Base-by-base conservation (phyloP, 1,284 basidiomycete genomes). In the Blastosporella zonata region DNA sequence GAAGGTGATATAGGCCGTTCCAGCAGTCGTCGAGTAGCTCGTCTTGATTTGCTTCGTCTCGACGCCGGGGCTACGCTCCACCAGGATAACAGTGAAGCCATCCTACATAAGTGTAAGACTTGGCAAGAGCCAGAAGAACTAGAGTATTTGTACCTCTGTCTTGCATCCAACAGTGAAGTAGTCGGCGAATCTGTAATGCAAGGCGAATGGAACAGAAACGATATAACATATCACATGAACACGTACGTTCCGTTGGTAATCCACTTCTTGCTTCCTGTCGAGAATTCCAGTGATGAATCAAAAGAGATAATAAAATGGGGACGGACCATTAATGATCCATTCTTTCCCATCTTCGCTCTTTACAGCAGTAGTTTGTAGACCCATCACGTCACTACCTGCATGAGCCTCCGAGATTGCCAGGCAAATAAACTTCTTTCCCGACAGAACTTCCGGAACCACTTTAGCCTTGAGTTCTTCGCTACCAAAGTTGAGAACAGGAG, bases 401-500 rank as follows among this genome's bases (percentile, higher is more conserved):
- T 93, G 93, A 1, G 95, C 93, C 66, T 89, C 86, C 46, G 83
- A 84, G 51, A 97, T 89, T 33, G 95, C 95, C 39, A 98, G 75
- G 55, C 84, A 86, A 38, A 87, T 87, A 56, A 79, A 81, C 66
- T 87, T 93, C 68, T 88, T 84, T 15, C 87, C 95, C 20, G 81
- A 75, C 21, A 97, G 73, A 1, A 97, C 84, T 23, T 93, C 91
- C 21, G 91, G 87, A 17, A 97, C 73, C 55, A 97, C 75, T 62
- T 82, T 84, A 49, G 84, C 79, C 67, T 89, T 88, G 22, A 95
- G 68, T 60, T 84, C 90, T 10, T 86, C 78, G 27, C 78, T 82
- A 22, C 89, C 93, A 62, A 93, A 95, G 71, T 94, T 93, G 56
- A 95, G 73, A 38, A 93, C 82, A 1, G 89, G 89, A 1, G 90